Percentiles rank a stretch among this genome's conserved stretches.
Evolutionary conservation across 768 basidiomycete genomes (phyloP).

Genomic region (Psilocybe sp.): DNA sequence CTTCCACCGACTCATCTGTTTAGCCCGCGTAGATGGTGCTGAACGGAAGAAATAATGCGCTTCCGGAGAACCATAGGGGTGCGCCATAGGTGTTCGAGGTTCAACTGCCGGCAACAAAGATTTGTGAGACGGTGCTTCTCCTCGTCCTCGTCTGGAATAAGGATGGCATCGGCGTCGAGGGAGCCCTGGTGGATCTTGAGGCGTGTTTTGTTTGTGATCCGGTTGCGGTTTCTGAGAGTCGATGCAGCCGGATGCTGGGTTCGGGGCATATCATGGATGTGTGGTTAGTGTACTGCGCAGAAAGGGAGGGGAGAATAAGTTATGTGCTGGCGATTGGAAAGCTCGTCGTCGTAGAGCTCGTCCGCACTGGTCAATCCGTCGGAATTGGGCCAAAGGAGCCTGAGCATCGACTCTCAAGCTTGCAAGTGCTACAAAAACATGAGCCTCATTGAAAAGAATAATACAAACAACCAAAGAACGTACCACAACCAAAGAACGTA

Average conservation of each 20-base stretch:
- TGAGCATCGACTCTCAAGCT: no score
- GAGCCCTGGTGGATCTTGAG: slow-evolving; percentile 81
- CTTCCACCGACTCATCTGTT: slow-evolving; percentile 78
- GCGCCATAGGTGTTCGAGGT: slow-evolving; percentile 42
- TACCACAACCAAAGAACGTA: no score
- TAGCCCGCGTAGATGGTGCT: slow-evolving; percentile 34
- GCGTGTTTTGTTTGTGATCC: slow-evolving; percentile 90
- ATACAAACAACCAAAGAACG: no score
- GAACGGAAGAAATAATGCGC: slow-evolving; percentile 53
- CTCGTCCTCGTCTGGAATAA: slow-evolving; percentile 85
- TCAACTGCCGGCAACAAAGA: slow-evolving; percentile 27
- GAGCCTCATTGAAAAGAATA: no score
- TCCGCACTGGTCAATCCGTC: slow-evolving; percentile 55
- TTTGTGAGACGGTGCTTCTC: slow-evolving; percentile 76
- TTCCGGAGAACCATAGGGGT: slow-evolving; percentile 57
- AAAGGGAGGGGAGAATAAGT: slow-evolving; percentile 32
- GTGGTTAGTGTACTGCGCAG: slow-evolving; percentile 26
- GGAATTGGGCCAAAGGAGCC: slow-evolving; percentile 67
- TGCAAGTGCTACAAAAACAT: no score
- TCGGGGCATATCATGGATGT: slow-evolving; percentile 86
- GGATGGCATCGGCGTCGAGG: slow-evolving; percentile 75
- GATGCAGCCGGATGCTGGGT: slow-evolving; percentile 74
- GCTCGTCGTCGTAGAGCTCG: slow-evolving; percentile 50
- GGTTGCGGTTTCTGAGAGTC: slow-evolving; percentile 81
- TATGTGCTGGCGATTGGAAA: slow-evolving; percentile 28